These are phyloP conservation scores for Taiozyma onychis DNA, from an alignment of 1,139 yeast species.

Conservation along the genomic window DNA sequence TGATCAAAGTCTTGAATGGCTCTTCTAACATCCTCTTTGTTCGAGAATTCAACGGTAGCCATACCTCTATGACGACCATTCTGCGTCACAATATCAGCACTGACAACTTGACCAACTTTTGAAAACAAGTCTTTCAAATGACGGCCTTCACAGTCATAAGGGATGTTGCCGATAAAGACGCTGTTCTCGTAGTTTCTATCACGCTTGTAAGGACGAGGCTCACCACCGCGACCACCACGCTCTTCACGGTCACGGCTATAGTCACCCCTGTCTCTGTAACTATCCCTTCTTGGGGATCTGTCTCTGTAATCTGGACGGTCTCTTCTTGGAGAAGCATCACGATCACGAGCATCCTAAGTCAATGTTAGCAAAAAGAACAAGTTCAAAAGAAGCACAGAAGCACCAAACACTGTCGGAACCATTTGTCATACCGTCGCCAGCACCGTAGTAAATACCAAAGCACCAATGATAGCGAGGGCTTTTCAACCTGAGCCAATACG, in stretches of 20 bases:
- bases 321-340: constrained; percentile 30
- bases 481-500: constrained; percentile 22
- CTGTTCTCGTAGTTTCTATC: constrained; percentile 68
- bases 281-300: constrained; percentile 19
- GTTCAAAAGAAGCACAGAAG: background rate
- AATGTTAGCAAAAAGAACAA: constrained; percentile 17
- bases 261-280: constrained; percentile 24
- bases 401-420: background rate
- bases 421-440: background rate
- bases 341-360: constrained; percentile 21
- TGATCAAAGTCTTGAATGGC: constrained; percentile 76
- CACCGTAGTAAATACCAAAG: background rate
- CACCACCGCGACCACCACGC: constrained; percentile 21
- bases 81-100: constrained; percentile 83
- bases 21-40: constrained; percentile 58
- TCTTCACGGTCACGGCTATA: constrained; percentile 16
- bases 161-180: constrained; percentile 68
- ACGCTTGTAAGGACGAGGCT: constrained; percentile 28
- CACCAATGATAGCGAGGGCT: background rate
- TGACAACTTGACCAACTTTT: constrained; percentile 63
- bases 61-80: constrained; percentile 85
- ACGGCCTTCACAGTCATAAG: constrained; percentile 54
- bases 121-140: constrained; percentile 57
- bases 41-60: constrained; percentile 87
- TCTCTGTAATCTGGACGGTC: constrained; percentile 18